Conservation (phyloP, 2,329 filamentous ascomycete species). For the Rutstroemia sp. region DNA sequence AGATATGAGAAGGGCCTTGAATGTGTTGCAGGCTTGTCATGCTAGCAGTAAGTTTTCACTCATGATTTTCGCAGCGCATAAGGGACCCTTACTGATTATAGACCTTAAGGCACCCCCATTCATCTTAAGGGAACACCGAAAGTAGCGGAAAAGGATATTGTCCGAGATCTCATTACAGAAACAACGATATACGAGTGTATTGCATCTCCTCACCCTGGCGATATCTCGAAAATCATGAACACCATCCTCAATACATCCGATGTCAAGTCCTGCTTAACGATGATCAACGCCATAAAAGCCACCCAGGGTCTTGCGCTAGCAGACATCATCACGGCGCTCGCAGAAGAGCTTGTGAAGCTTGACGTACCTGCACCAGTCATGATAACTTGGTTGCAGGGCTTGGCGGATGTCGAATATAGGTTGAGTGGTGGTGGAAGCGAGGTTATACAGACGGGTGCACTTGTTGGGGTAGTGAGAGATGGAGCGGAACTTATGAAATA, state of each 20-base stretch:
- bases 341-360: slow-evolving; percentile 73
- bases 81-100: slow-evolving; percentile 7
- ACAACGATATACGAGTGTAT: slow-evolving; percentile 96
- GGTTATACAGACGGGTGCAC: slow-evolving; percentile 80
- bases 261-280: slow-evolving; percentile 81
- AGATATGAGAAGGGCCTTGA: slow-evolving; percentile 91
- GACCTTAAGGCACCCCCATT: slow-evolving; percentile 59
- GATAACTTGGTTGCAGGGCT: slow-evolving; percentile 82
- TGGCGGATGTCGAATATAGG: slow-evolving; percentile 89
- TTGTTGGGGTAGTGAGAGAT: slow-evolving; percentile 80
- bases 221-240: slow-evolving; percentile 76
- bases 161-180: slow-evolving; percentile 81
- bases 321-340: slow-evolving; percentile 82
- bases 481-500: slow-evolving; percentile 68
- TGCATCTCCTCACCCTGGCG: slow-evolving; percentile 84
- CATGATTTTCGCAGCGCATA: not conserved
- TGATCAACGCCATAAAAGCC: slow-evolving; percentile 80
- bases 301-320: slow-evolving; percentile 82
- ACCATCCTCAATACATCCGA: slow-evolving; percentile 80
- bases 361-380: slow-evolving; percentile 83
- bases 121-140: slow-evolving; percentile 52
- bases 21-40: slow-evolving; percentile 93
- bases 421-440: slow-evolving; percentile 84
- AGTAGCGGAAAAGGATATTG: slow-evolving; percentile 54
- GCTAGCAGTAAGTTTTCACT: slow-evolving; percentile 62